phyloP scores from a whole-genome alignment of 1,284 basidiomycete species.

The Ganoderma boninense region DNA sequence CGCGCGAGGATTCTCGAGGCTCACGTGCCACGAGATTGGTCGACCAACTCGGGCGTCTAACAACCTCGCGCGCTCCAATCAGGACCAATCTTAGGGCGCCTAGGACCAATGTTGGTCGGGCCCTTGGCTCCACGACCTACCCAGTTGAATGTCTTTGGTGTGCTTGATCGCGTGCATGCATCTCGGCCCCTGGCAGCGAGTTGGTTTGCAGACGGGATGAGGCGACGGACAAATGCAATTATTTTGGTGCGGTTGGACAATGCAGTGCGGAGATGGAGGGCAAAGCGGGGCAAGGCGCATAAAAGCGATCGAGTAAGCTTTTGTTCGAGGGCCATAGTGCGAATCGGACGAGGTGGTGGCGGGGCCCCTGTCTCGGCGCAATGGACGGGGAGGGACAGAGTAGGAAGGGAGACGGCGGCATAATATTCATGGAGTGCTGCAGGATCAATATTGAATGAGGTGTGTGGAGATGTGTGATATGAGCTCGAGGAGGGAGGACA shows the following conservation, averaged over 20 bases:
- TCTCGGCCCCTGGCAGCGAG: background rate
- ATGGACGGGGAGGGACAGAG: background rate
- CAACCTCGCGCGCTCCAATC: too few relatives aligned
- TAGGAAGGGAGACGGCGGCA: background rate
- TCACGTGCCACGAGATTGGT: too few relatives aligned
- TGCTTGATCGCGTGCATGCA: slow-evolving; percentile 21
- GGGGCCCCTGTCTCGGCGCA: background rate
- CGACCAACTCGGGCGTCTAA: too few relatives aligned
- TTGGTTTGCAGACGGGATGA: background rate
- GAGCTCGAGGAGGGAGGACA: background rate
- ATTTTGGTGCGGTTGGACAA: background rate
- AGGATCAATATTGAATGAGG: background rate
- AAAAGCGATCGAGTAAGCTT: slow-evolving; percentile 14
- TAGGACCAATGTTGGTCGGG: too few relatives aligned
- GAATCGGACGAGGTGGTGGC: background rate
- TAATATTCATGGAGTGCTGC: background rate
- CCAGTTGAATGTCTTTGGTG: slow-evolving; percentile 15
- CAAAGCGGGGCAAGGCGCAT: slow-evolving; percentile 11
- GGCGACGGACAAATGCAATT: background rate
- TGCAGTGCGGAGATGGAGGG: background rate
- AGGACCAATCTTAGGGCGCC: too few relatives aligned
- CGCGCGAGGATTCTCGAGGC: too few relatives aligned
- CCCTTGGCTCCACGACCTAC: too few relatives aligned
- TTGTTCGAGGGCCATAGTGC: background rate
- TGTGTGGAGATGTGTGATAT: slow-evolving; percentile 6